Evolutionary conservation across 257 asterid genomes (phyloP).

Genomic region (Penstemon davidsonii): DNA sequence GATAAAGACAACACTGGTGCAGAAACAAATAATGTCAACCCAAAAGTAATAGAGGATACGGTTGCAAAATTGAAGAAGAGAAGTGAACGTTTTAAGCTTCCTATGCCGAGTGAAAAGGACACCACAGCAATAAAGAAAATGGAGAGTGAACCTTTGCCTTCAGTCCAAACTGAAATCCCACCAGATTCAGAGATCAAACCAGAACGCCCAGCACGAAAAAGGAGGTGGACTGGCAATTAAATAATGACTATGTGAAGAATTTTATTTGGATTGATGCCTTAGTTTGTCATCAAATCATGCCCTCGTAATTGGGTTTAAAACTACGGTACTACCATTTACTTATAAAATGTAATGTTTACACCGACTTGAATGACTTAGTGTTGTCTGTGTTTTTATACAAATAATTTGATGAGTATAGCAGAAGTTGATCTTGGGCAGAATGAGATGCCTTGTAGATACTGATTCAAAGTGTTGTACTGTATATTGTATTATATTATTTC

Average conservation of each 20-base stretch:
- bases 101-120: slow-evolving; percentile 91
- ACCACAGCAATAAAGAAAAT: slow-evolving; percentile 44
- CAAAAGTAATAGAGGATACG: slow-evolving; percentile 58
- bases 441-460: too few species aligned
- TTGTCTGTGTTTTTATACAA: too few species aligned
- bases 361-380: too few species aligned
- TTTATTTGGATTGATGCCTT: not conserved
- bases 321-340: too few species aligned
- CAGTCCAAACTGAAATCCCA: slow-evolving; percentile 48
- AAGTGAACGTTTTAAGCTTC: slow-evolving; percentile 92
- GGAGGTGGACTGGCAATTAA: slow-evolving; percentile 91
- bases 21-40: slow-evolving; percentile 42
- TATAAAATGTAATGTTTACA: too few species aligned
- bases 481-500: too few species aligned
- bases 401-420: too few species aligned
- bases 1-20: slow-evolving; percentile 39
- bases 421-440: too few species aligned
- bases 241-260: slow-evolving; percentile 2
- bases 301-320: too few species aligned
- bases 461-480: too few species aligned
- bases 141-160: slow-evolving; percentile 56
- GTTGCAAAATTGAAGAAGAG: slow-evolving; percentile 90
- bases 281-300: not conserved
- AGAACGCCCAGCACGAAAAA: slow-evolving; percentile 90
- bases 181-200: slow-evolving; percentile 70